Base-by-base conservation (phyloP, 2,329 filamentous ascomycete genomes). In the Fusarium denticulatum region DNA sequence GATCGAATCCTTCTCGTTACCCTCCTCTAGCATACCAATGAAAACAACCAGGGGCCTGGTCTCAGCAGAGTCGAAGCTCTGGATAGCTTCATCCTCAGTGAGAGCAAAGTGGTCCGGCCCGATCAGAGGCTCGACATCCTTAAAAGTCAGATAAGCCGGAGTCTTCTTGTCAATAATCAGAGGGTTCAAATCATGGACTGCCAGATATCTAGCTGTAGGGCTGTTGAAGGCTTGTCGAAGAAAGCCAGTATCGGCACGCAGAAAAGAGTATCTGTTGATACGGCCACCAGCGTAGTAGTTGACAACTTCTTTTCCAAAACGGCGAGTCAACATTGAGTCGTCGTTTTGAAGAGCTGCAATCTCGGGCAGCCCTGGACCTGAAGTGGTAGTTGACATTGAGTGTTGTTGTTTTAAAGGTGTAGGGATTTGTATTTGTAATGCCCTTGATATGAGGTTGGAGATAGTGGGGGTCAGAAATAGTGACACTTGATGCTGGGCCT, bases 261-360 rank as follows among this genome's bases (percentile, higher is more conserved):
- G 86, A 82, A 96, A 96, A 22, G 92, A 94, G 52, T 95, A 88
- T 50, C 94, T 91, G 84, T 96, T 96, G 64, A 96, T 83, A 12
- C 91, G 92, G 61, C 89, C 92, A 75, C 93, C 92, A 56, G 93
- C 90, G 83, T 95, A 96, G 88, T 96, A 96, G 83, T 96, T 96
- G 80, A 92, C 88, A 70, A 94, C 86, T 83, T 96, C 94, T 75
- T 89, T 91, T 82, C 94, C 94, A 83, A 95, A 96, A 80, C 92
- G 94, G 67, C 89, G 87, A 76, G 91, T 90, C 78, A 96, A 86
- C 90, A 94, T 94, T 18, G 88, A 90, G 81, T 87, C 84, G 82
- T 88, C 82, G 81, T 83, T 81, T 69, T 80, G 79, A 71, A 87
- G 81, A 70, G 78, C 82, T 61, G 85, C 82, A 63, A 86, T 82